phyloP scores from a whole-genome alignment of 768 basidiomycete species.

The Trametes meyenii region DNA sequence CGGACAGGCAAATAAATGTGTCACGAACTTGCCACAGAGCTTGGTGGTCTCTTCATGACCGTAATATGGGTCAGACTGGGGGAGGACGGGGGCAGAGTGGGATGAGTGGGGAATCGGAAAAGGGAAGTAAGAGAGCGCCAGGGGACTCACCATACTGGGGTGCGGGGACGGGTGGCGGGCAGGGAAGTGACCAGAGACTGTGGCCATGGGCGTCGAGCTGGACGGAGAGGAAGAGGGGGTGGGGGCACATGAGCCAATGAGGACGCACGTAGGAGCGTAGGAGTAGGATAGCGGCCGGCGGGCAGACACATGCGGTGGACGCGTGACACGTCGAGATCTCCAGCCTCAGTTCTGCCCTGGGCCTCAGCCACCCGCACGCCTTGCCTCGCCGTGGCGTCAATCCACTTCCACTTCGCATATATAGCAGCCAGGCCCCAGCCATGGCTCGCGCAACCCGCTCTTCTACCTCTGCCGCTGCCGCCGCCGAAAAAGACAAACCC shows the following conservation, averaged over 20 bases:
- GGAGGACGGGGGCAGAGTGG: slow-evolving; percentile 10
- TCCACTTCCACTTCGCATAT: slow-evolving; percentile 1
- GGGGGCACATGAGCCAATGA: no score
- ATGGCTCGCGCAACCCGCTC: slow-evolving; percentile 85
- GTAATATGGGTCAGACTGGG: slow-evolving; percentile 44
- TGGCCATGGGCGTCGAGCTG: slow-evolving; percentile 28
- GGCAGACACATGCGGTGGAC: no score
- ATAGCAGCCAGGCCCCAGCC: slow-evolving; percentile 10
- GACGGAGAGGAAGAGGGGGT: not conserved
- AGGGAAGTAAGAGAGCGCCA: slow-evolving; percentile 9
- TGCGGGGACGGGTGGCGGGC: slow-evolving; percentile 33
- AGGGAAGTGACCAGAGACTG: slow-evolving; percentile 30
- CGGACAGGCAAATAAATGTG: slow-evolving; percentile 48
- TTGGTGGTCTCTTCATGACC: slow-evolving; percentile 48
- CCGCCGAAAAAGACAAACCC: slow-evolving; percentile 43
- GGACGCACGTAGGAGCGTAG: no score
- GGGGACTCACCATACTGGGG: slow-evolving; percentile 18
- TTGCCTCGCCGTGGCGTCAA: slow-evolving; percentile 25
- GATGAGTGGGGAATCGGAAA: slow-evolving; percentile 2
- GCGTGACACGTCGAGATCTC: slow-evolving; percentile 31
- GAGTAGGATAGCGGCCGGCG: no score
- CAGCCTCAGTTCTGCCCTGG: slow-evolving; percentile 12
- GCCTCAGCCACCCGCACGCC: slow-evolving; percentile 41
- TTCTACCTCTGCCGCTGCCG: slow-evolving; percentile 36
- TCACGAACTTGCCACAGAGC: slow-evolving; percentile 47